These are phyloP conservation scores for Neurospora sp. DNA, from an alignment of 495 filamentous ascomycete species.

Conservation along the genomic window DNA sequence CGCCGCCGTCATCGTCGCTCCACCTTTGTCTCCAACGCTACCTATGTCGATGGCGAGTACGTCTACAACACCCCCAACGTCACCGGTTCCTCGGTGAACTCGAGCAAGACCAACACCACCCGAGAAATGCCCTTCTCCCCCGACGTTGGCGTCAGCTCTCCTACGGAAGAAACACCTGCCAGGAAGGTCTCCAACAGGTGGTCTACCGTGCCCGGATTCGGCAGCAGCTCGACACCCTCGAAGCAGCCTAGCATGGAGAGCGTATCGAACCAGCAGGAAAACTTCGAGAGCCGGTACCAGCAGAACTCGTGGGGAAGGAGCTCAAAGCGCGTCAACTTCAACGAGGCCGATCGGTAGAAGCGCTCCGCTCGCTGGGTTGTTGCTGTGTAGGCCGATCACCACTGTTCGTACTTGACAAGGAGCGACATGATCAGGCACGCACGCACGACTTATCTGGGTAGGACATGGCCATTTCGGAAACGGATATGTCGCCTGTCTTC, in stretches of 20 bases:
- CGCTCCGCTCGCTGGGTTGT: background rate
- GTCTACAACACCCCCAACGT: constrained; percentile 50
- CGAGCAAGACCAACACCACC: constrained; percentile 21
- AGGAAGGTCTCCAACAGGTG: constrained; percentile 35
- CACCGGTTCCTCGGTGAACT: constrained; percentile 38
- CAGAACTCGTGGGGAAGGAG: background rate
- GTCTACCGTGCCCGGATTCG: constrained; percentile 40
- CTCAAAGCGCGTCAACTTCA: background rate
- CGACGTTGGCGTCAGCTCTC: constrained; percentile 7
- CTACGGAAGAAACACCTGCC: background rate
- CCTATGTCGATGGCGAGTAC: constrained; percentile 91
- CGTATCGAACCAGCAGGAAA: background rate
- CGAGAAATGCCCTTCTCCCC: background rate
- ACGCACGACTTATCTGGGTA: background rate
- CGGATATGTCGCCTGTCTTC: background rate
- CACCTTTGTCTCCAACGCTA: constrained; percentile 73
- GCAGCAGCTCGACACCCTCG: constrained; percentile 12
- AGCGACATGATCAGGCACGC: background rate
- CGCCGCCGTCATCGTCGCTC: constrained; percentile 70
- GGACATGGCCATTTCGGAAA: background rate
- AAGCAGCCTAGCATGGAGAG: background rate
- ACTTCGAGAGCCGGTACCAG: background rate
- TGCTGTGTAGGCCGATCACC: background rate
- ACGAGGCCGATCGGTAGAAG: background rate
- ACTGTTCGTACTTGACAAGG: background rate